Evolutionary conservation across 495 filamentous ascomycete species (phyloP).

Genomic region (Aspergillus wentii): DNA sequence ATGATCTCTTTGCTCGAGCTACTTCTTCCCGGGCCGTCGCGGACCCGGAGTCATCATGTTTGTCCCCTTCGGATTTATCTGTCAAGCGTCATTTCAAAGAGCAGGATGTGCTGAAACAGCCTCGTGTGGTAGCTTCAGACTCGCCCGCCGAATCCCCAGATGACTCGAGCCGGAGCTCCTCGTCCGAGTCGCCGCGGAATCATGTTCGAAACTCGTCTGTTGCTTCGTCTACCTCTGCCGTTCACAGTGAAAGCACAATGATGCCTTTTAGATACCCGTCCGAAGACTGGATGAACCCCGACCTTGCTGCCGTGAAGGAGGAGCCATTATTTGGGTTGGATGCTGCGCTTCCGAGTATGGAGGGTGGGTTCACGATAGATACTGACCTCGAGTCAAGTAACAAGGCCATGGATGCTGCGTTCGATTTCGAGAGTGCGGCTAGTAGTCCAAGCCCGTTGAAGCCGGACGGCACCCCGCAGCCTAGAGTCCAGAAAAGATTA

Average conservation of each 20-base stretch:
- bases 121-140: constrained; percentile 28
- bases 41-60: constrained; percentile 23
- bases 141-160: constrained; percentile 41
- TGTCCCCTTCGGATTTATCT: constrained; percentile 25
- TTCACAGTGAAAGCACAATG: constrained; percentile 35
- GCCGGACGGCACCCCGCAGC: constrained; percentile 21
- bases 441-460: constrained; percentile 57
- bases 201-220: constrained; percentile 35
- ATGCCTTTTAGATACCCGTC: constrained; percentile 28
- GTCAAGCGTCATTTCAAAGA: constrained; percentile 27
- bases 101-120: constrained; percentile 31
- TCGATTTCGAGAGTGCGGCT: constrained; percentile 67
- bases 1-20: constrained; percentile 35
- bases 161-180: constrained; percentile 39
- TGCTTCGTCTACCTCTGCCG: constrained; percentile 36
- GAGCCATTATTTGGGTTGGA: constrained; percentile 38
- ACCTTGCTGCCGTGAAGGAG: constrained; percentile 33
- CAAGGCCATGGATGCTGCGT: constrained; percentile 58
- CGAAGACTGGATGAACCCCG: constrained; percentile 40
- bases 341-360: constrained; percentile 28
- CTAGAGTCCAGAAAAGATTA: constrained; percentile 15
- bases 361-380: constrained; percentile 26
- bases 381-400: constrained; percentile 52
- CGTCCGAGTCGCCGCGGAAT: constrained; percentile 38
- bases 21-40: constrained; percentile 24